Evolutionary conservation across 345 rosid genomes (phyloP), one percentile per base, ranked within the genome.

Genomic region (Bruguiera sexangula): DNA sequence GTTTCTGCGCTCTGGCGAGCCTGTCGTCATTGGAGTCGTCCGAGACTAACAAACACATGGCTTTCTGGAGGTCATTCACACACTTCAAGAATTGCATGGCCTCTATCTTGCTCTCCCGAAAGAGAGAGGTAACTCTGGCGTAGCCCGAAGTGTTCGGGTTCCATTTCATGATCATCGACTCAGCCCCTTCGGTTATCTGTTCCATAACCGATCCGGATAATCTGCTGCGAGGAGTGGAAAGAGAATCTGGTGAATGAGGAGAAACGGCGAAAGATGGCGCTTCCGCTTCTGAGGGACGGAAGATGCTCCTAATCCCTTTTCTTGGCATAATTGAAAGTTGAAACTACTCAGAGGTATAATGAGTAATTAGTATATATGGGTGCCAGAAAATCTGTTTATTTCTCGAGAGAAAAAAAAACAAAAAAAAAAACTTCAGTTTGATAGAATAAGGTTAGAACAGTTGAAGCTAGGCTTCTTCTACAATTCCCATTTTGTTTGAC

Each of bases 231-330:
- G 75, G 63, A 66, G 75, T 43, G 2, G 67, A 26, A 20, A n/a
- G 13, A 4, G 66, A 36, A 3, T 6, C 3, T 11, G 22, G 15
- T 16, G 71, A 48, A 16, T 27, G 62, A 22, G 59, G 74, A 4
- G 78, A 31, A 4, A 27, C 0, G 7, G 68, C 20, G 54, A 75
- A 64, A 30, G 74, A 75, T 4, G 68, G 29, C 39, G 74, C 29
- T 51, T 60, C 70, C 39, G 74, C 29, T 51, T 60, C 70, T 6
- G 78, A 69, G 39, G 51, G 24, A 20, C 60, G 69, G 60, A 66
- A 65, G 52, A 75, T 21, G 62, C 78, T 75, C 74, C 63, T 75
- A 70, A 69, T 75, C 18, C 74, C 78, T 75, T 69, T 75, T 13
- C 74, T 64, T 4, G 74, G 70, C 74, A 55, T 55, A 43, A 43